Evolutionary conservation across 164 flowering plant species (phyloP).

Genomic region (grape (Vitis vinifera)): DNA sequence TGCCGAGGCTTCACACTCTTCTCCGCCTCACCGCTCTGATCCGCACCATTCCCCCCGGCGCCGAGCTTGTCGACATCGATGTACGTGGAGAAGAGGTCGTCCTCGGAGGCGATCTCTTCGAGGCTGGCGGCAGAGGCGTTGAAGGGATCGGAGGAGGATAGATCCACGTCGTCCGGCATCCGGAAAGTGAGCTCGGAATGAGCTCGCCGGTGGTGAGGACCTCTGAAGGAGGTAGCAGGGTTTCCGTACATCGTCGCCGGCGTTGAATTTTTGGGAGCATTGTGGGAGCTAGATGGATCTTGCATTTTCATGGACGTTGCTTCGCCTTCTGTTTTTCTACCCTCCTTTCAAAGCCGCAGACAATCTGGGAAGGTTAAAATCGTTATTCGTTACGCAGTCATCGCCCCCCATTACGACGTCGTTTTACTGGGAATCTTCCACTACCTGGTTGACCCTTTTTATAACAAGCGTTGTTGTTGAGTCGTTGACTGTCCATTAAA

Average conservation of each 20-base stretch:
- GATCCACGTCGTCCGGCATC: slow-evolving; percentile 65
- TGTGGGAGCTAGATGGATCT: slow-evolving; percentile 25
- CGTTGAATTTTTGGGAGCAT: slow-evolving; percentile 3
- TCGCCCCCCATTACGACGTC: too few species aligned
- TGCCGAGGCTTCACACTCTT: slow-evolving; percentile 25
- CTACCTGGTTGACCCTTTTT: too few species aligned
- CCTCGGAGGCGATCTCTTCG: slow-evolving; percentile 79
- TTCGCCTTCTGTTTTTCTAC: background rate
- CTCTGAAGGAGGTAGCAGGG: slow-evolving; percentile 20
- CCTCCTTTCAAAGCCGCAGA: background rate
- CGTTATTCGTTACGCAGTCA: too few species aligned
- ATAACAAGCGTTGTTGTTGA: too few species aligned
- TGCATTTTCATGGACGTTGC: slow-evolving; percentile 18
- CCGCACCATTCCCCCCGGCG: background rate
- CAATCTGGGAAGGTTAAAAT: too few species aligned
- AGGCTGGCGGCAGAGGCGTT: slow-evolving; percentile 43
- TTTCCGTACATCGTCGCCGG: slow-evolving; percentile 4
- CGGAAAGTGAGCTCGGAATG: slow-evolving; percentile 78
- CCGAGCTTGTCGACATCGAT: slow-evolving; percentile 60
- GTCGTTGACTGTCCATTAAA: too few species aligned
- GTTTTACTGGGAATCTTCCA: too few species aligned
- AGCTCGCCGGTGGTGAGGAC: slow-evolving; percentile 72
- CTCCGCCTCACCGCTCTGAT: slow-evolving; percentile 12
- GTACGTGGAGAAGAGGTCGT: slow-evolving; percentile 61
- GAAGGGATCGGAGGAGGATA: slow-evolving; percentile 46